Conservation (phyloP, 1,284 basidiomycete genomes). For the Moniliophthora roreri region DNA sequence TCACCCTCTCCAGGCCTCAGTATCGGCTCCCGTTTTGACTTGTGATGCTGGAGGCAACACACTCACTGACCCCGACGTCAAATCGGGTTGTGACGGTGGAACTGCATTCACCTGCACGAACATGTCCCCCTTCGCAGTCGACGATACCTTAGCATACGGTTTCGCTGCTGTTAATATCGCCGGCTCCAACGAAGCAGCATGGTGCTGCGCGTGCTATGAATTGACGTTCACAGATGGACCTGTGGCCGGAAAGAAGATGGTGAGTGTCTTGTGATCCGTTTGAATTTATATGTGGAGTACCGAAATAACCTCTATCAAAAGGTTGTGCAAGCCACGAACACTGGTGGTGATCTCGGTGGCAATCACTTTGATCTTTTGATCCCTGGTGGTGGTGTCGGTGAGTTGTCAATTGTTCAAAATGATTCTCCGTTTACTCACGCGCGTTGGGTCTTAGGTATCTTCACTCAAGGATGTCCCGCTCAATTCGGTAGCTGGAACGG, state of each 20-base stretch:
- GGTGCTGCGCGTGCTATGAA: constrained; percentile 18
- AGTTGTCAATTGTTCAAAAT: neutral
- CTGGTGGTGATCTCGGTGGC: constrained; percentile 17
- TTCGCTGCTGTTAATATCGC: constrained; percentile 18
- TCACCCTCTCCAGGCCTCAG: constrained; percentile 9
- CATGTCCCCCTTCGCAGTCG: constrained; percentile 17
- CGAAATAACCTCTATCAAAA: neutral
- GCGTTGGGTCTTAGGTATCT: constrained; percentile 7
- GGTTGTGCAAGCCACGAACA: constrained; percentile 19
- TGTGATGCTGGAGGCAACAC: constrained; percentile 13
- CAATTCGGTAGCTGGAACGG: constrained; percentile 20
- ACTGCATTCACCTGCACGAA: constrained; percentile 17
- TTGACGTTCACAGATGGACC: constrained; percentile 16
- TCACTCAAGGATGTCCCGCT: constrained; percentile 18
- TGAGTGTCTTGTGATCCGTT: neutral
- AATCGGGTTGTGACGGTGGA: constrained; percentile 18
- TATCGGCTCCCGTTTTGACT: constrained; percentile 15
- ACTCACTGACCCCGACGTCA: constrained; percentile 16
- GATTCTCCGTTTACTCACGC: neutral
- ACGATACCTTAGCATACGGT: constrained; percentile 16
- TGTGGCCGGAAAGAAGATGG: constrained; percentile 18
- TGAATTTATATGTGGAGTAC: neutral
- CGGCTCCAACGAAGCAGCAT: constrained; percentile 11
- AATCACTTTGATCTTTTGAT: constrained; percentile 20
- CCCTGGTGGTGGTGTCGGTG: constrained; percentile 18